These are phyloP conservation scores for Coccinonectria pachysandricola DNA, from an alignment of 2,329 filamentous ascomycete genomes.

Conservation along the genomic window DNA sequence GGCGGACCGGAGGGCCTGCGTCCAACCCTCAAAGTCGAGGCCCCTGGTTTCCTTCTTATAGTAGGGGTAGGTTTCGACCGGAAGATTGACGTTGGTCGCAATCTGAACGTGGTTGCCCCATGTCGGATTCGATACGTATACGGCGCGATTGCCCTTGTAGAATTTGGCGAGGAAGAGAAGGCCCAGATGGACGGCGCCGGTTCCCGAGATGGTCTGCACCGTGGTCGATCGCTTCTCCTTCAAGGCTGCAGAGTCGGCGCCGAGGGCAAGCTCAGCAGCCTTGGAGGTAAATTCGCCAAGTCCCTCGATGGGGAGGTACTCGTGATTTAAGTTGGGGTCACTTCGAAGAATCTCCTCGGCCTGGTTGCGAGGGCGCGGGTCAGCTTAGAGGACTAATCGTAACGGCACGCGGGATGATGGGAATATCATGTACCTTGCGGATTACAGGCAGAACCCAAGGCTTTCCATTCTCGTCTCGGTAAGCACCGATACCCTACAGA, in stretches of 20 bases:
- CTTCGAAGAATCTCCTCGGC: constrained; percentile 82
- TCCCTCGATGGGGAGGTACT: constrained; percentile 95
- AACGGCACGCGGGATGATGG: no score
- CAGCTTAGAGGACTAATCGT: no score
- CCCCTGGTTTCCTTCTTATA: constrained; percentile 83
- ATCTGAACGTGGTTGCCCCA: constrained; percentile 99
- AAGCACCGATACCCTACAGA: constrained; percentile 68
- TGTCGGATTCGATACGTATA: constrained; percentile 90
- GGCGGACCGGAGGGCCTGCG: constrained; percentile 56
- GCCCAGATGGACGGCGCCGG: constrained; percentile 87
- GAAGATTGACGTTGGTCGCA: constrained; percentile 79
- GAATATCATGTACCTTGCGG: constrained; percentile 74
- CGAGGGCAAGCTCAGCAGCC: constrained; percentile 83
- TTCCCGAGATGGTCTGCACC: constrained; percentile 93
- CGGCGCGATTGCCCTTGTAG: constrained; percentile 62
- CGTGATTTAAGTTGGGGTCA: constrained; percentile 88
- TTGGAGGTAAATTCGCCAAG: constrained; percentile 77
- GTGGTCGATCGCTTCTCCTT: constrained; percentile 71
- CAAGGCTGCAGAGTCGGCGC: constrained; percentile 69
- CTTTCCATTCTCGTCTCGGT: constrained; percentile 90
- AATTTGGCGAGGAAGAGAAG: constrained; percentile 91
- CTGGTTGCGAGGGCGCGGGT: constrained; percentile 36
- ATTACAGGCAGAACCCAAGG: constrained; percentile 96
- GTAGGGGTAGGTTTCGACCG: constrained; percentile 81
- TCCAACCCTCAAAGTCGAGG: constrained; percentile 87